Evolutionary conservation across 495 filamentous ascomycete species (phyloP), one percentile per base, ranked within the genome.

Genomic region (Penicillium fimorum): DNA sequence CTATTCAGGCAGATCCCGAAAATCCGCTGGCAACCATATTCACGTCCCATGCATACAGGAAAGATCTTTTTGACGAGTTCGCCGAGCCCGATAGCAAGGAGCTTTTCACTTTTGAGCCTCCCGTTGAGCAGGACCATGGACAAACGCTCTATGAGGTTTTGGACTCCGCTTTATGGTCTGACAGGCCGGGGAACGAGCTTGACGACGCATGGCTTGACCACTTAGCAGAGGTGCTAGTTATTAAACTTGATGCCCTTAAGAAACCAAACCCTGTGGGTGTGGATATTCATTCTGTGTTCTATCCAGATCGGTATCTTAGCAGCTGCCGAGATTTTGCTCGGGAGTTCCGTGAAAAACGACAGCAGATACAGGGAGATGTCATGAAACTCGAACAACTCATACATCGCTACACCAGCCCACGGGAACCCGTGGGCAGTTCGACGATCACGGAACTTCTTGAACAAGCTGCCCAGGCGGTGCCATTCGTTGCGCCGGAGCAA

Each of bases 271-370:
- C 77, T 4, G 69, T 83, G 27, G 79, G 81, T 43, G 72, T 93
- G 42, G 82, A 86, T 13, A 81, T 93, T 18, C 90, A 91, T 30
- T 72, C 82, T 15, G 76, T 83, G 0, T 84, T 91, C 60, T 95
- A 92, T 62, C 79, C 85, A 8, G 91, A 96, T 67, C 80, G 91
- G 35, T 96, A 96, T 69, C 69, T 91, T 55, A 78, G 82, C 50
- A 72, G 69, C 33, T 82, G 80, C 55, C 77, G 76, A 57, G 75
- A 84, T 2, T 63, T 79, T 53, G 72, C 84, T 18, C 77, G 70
- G 47, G 79, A 79, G n/a, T 74, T 83, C 53, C 73, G 77, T 13
- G 49, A 62, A 6, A 69, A 69, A 43, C 71, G 70, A 61, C 67
- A 74, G 9, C 58, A 71, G 22, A 68, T 75, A 4, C 63, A 66